Conservation (phyloP, 2,329 filamentous ascomycete species). For the Cladosporium sp. region DNA sequence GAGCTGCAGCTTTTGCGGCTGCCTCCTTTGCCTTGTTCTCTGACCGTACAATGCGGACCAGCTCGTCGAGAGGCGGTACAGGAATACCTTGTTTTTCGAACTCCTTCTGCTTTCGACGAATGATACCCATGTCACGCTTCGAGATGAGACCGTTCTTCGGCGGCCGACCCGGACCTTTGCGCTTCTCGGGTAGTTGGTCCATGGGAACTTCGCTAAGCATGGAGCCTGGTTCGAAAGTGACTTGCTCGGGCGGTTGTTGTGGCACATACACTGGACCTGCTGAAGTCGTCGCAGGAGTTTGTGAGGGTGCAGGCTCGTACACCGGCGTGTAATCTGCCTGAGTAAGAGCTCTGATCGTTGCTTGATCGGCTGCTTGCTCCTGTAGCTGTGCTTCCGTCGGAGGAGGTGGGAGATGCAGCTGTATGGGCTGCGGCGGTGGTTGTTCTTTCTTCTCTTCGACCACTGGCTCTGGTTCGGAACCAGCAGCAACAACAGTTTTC, state of each 20-base stretch:
- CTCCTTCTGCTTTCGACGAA: conserved; percentile 39
- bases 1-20: conserved; percentile 28
- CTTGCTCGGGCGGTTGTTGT: conserved; percentile 6
- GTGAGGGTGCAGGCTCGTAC: neutral
- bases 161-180: conserved; percentile 75
- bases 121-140: conserved; percentile 60
- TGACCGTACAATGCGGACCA: conserved; percentile 37
- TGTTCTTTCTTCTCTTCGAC: conserved; percentile 11
- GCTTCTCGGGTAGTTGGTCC: conserved; percentile 56
- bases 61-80: conserved; percentile 31
- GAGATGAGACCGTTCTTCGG: conserved; percentile 84
- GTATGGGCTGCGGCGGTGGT: conserved; percentile 5
- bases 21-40: conserved; percentile 40
- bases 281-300: neutral
- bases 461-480: conserved; percentile 10
- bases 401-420: conserved; percentile 14
- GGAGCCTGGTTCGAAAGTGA: conserved; percentile 32
- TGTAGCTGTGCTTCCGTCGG: conserved; percentile 9
- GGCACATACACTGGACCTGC: conserved; percentile 3
- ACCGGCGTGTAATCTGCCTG: neutral
- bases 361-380: conserved; percentile 6
- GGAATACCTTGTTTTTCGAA: conserved; percentile 35
- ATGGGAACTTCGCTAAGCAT: conserved; percentile 34
- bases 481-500: conserved; percentile 18
- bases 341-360: neutral